Evolutionary conservation across 495 filamentous ascomycete genomes (phyloP).

Genomic region (Penicillium bovifimosum): DNA sequence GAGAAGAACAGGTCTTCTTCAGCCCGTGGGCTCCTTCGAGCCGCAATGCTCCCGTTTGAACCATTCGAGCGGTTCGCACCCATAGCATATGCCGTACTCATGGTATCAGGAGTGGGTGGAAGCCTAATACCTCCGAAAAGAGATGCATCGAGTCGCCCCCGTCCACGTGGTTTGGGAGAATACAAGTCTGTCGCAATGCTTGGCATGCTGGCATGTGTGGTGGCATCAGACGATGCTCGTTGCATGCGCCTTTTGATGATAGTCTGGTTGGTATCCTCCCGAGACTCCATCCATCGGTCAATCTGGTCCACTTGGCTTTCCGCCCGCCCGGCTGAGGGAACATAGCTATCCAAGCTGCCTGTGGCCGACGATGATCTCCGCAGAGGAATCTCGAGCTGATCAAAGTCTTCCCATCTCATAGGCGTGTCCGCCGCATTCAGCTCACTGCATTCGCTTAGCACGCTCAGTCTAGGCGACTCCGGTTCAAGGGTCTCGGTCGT

Average conservation of each 20-base stretch:
- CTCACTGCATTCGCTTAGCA: slow-evolving; percentile 77
- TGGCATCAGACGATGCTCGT: slow-evolving; percentile 16
- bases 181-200: slow-evolving; percentile 19
- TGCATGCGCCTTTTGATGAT: slow-evolving; percentile 19
- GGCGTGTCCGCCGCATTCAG: slow-evolving; percentile 54
- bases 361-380: slow-evolving; percentile 18
- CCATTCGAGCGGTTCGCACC: slow-evolving; percentile 24
- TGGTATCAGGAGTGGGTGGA: slow-evolving; percentile 43
- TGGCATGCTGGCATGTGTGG: slow-evolving; percentile 13
- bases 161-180: slow-evolving; percentile 20
- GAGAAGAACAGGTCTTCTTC: slow-evolving; percentile 16
- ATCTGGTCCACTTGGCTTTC: slow-evolving; percentile 23
- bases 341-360: slow-evolving; percentile 17
- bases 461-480: slow-evolving; percentile 62
- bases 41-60: slow-evolving; percentile 30
- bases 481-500: slow-evolving; percentile 29
- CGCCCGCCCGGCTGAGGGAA: slow-evolving; percentile 4
- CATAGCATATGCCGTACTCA: slow-evolving; percentile 36
- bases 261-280: slow-evolving; percentile 13
- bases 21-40: slow-evolving; percentile 18
- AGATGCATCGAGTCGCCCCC: slow-evolving; percentile 26
- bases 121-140: slow-evolving; percentile 33
- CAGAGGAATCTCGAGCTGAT: slow-evolving; percentile 32
- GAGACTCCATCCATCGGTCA: slow-evolving; percentile 29
- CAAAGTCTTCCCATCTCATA: slow-evolving; percentile 17